Evolutionary conservation across 2,329 filamentous ascomycete genomes (phyloP), one percentile per base, ranked within the genome.

Genomic region (Sodiomyces alkalinus): DNA sequence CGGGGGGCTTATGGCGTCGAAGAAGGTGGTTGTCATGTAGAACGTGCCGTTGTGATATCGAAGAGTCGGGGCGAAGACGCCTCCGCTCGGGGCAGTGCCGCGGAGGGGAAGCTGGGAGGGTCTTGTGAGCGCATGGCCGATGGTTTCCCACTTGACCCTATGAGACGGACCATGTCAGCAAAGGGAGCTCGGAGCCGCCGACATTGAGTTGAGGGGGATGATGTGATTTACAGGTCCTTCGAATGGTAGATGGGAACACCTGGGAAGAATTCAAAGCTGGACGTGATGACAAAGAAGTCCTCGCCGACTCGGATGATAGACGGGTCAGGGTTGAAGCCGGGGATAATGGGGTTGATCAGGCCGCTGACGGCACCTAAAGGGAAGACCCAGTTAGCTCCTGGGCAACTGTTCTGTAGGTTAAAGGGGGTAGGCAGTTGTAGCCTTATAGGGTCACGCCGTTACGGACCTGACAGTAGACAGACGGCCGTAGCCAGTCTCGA

Each of bases 241-340:
- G 33, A 35, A 11, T 33, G 31, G 17, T 37, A 35, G 7, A 37
- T 35, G 4, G 35, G 35, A 6, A 37, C 30, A 7, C 35, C 35
- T 1, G 35, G 35, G 10, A 37, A 37, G 17, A 27, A 37, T 12
- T 37, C 35, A 4, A 37, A 37, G 2, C 33, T 37, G 13, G 33
- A 35, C 2, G 35, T 37, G 10, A 31, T 33, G 9, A 37, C 12
- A 11, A 37, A 37, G 19, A 33, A 37, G 19, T 37, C 35, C 10
- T 21, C 24, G 2, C 19, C 33, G 4, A 37, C 33, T 17, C 35
- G 30, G 14, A 35, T 31, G 17, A 37, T 35, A 2, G 26, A 29
- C 5, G 35, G 35, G 18, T 37, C 35, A 4, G 35, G 35, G 18
- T 37, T 37, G 27, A 37, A 37, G 3, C 35, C 35, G 2, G 35